Base-by-base conservation (phyloP, 2,329 filamentous ascomycete genomes). In the Phaeosphaeriaceae sp. region DNA sequence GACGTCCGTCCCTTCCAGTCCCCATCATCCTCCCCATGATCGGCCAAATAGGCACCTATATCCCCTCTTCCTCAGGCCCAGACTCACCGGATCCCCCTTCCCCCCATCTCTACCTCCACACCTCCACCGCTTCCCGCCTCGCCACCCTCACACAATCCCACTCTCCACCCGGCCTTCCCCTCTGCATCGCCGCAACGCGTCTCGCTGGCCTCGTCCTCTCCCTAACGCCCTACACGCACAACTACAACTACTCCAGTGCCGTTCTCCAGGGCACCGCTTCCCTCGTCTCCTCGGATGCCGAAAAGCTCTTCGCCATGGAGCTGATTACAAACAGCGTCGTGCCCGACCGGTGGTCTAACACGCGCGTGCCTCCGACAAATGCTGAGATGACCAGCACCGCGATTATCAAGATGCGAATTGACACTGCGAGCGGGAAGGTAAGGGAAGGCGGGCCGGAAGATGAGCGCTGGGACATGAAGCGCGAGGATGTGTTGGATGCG, bases 201-300 rank as follows among this genome's bases (percentile, higher is more conserved):
- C 79, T 96, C 41, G 91, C 96, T 78, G 92, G 92, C 41, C 81
- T 95, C 52, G 88, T 96, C 9, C 86, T 96, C 31, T 86, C 90
- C 20, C 84, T 96, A 15, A 92, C 92, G 0, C 90, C 92, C 13
- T 91, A 91, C 80, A 86, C 86, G 58, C 91, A 96, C 81, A 91
- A 86, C 79, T 93, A 92, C 82, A 94, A 96, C 81, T 96, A 95
- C 80, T 91, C 91, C 61, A 92, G 89, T 41, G 91, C 90, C 11
- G 81, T 92, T 9, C 82, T 95, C 13, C 92, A 94, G 70, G 93
- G 92, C 1, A 86, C 88, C 73, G 92, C 89, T 0, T 82, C 13
- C 2, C 15, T 40, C 13, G 15, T 40, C 11, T 6, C 13, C 4
- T 2, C 13, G 15, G 15, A 17, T 13, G 36, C 17, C 36, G 36